phyloP scores from a whole-genome alignment of 768 basidiomycete genomes.

The Sarcomyxa edulis region DNA sequence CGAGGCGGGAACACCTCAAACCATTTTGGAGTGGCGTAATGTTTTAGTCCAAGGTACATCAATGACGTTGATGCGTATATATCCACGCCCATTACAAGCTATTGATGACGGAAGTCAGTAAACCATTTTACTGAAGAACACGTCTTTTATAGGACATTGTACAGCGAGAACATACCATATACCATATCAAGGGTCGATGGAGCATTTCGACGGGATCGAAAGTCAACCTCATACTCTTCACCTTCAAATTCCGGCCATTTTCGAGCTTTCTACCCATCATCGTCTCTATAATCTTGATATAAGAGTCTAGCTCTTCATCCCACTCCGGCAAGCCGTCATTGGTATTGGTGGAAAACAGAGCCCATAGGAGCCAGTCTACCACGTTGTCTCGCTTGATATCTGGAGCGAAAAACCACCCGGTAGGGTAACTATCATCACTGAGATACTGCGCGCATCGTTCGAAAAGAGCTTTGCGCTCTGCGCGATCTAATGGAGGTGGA shows the following conservation, averaged over 20 bases:
- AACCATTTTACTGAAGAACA: not conserved
- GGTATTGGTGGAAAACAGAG: slow-evolving; percentile 42
- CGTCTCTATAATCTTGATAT: slow-evolving; percentile 35
- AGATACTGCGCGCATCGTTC: slow-evolving; percentile 33
- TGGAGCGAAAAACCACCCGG: slow-evolving; percentile 49
- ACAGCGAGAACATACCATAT: slow-evolving; percentile 35
- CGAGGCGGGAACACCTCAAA: slow-evolving; percentile 50
- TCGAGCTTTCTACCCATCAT: slow-evolving; percentile 34
- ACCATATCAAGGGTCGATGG: slow-evolving; percentile 65
- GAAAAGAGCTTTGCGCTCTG: slow-evolving; percentile 43
- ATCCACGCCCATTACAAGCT: slow-evolving; percentile 56
- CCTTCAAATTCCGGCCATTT: slow-evolving; percentile 30
- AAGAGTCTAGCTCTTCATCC: slow-evolving; percentile 46
- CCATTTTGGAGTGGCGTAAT: slow-evolving; percentile 35
- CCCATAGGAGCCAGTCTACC: slow-evolving; percentile 63
- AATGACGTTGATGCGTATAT: slow-evolving; percentile 34
- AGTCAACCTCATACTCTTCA: slow-evolving; percentile 44
- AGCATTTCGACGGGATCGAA: slow-evolving; percentile 50
- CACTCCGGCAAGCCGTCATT: slow-evolving; percentile 27
- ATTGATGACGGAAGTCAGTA: not conserved
- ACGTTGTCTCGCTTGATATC: slow-evolving; percentile 41
- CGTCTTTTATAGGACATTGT: no score
- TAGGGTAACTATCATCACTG: slow-evolving; percentile 25
- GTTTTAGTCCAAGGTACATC: slow-evolving; percentile 42
- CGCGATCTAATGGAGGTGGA: slow-evolving; percentile 31